These are phyloP conservation scores for Eragrostis curvula DNA, from an alignment of 176 grass and related monocot species.

Conservation along the genomic window DNA sequence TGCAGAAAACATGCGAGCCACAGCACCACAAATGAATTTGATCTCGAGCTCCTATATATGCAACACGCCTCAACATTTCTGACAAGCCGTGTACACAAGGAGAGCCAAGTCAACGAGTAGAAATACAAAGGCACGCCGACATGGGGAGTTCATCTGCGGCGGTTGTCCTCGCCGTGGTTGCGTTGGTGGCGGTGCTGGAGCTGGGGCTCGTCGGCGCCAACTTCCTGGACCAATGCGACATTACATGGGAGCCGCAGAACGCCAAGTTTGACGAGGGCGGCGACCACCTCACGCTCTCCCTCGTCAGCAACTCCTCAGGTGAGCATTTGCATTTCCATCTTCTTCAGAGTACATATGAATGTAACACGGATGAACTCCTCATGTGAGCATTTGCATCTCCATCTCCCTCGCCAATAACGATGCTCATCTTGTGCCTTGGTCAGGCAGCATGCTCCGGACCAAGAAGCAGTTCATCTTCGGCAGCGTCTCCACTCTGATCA, in stretches of 20 bases:
- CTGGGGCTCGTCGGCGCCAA: slow-evolving; percentile 24
- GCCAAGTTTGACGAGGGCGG: slow-evolving; percentile 26
- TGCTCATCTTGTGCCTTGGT: neutral
- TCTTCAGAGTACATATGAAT: neutral
- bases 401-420: neutral
- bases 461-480: slow-evolving; percentile 77
- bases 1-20: slow-evolving; percentile 28
- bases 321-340: too few species aligned
- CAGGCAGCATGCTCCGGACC: slow-evolving; percentile 58
- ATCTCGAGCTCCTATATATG: too few species aligned
- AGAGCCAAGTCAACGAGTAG: too few species aligned
- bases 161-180: too few species aligned
- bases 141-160: too few species aligned
- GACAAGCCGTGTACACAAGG: too few species aligned
- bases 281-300: slow-evolving; percentile 31
- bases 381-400: neutral
- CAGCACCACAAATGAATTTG: neutral
- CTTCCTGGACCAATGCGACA: slow-evolving; percentile 44
- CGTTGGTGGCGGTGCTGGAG: too few species aligned
- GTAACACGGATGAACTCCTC: too few species aligned
- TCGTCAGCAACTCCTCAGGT: slow-evolving; percentile 47
- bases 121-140: too few species aligned
- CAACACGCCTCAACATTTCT: too few species aligned
- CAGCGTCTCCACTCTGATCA: slow-evolving; percentile 58
- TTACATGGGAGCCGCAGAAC: slow-evolving; percentile 49